Conservation (phyloP, 2,329 filamentous ascomycete genomes). For the Onygenales sp. region DNA sequence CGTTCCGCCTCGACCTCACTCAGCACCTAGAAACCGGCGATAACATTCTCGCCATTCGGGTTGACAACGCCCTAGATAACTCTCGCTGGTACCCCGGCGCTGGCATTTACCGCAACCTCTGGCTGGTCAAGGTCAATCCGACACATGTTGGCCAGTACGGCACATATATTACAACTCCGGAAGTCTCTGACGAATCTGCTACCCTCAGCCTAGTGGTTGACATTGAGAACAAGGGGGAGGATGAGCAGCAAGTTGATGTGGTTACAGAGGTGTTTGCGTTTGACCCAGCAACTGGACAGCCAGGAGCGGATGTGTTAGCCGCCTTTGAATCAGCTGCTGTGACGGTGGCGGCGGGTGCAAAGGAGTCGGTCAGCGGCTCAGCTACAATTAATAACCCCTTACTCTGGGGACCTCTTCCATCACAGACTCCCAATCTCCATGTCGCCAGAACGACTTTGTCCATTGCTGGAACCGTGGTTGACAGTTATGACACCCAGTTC, state of each 20-base stretch:
- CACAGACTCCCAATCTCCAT: constrained; percentile 29
- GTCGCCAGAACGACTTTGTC: constrained; percentile 36
- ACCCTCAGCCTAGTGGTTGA: constrained; percentile 36
- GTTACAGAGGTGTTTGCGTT: constrained; percentile 32
- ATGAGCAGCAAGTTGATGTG: constrained; percentile 27
- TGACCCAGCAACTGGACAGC: constrained; percentile 23
- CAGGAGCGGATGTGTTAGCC: constrained; percentile 21
- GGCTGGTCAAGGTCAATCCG: constrained; percentile 41
- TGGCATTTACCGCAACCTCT: constrained; percentile 46
- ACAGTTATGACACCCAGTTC: constrained; percentile 42
- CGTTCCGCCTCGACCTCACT: constrained; percentile 44
- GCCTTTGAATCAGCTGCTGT: constrained; percentile 10
- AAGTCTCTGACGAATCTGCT: constrained; percentile 38
- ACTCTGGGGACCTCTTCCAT: constrained; percentile 40
- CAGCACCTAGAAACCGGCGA: constrained; percentile 27
- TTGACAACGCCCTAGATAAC: constrained; percentile 41
- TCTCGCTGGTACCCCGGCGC: constrained; percentile 48
- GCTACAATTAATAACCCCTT: constrained; percentile 25
- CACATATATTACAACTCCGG: constrained; percentile 38
- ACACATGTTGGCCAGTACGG: constrained; percentile 43
- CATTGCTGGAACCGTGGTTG: constrained; percentile 20
- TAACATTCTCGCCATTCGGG: constrained; percentile 41
- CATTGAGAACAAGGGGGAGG: constrained; percentile 36
- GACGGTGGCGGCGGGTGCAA: constrained; percentile 27
- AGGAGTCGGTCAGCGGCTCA: constrained; percentile 30